A percentile compares a stretch with the other conserved stretches of the same genome.
phyloP scores from a whole-genome alignment of 1,284 basidiomycete genomes.

The Phylloboletellus chloephorus region DNA sequence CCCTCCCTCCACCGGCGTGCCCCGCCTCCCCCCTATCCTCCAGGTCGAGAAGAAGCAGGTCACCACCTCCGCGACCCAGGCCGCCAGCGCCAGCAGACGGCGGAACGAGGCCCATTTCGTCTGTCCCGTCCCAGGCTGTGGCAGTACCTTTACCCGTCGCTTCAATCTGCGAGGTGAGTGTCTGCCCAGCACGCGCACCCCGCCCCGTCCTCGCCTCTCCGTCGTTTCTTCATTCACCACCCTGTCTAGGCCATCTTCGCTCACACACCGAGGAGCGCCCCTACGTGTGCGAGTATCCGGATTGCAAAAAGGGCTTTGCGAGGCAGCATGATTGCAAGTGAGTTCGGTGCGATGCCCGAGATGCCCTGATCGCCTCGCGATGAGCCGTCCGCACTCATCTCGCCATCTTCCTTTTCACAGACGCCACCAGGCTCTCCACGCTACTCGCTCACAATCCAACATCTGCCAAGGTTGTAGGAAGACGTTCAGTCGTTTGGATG shows the following conservation, averaged over 20 bases:
- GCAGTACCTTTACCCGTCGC: slow-evolving; percentile 87
- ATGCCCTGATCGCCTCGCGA: background rate
- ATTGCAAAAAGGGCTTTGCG: slow-evolving; percentile 91
- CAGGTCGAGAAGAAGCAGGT: slow-evolving; percentile 91
- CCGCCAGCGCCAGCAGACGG: slow-evolving; percentile 83
- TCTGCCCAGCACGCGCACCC: slow-evolving; percentile 1
- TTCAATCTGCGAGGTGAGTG: slow-evolving; percentile 75
- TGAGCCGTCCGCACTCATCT: slow-evolving; percentile 15
- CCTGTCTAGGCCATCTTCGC: slow-evolving; percentile 71
- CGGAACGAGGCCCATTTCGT: slow-evolving; percentile 88
- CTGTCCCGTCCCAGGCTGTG: slow-evolving; percentile 93
- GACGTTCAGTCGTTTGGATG: slow-evolving; percentile 90
- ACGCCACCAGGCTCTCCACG: slow-evolving; percentile 84
- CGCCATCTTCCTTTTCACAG: slow-evolving; percentile 33
- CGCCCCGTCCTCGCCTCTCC: slow-evolving; percentile 4
- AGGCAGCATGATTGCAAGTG: slow-evolving; percentile 96
- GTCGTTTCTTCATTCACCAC: background rate
- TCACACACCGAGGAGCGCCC: slow-evolving; percentile 96
- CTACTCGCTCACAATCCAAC: slow-evolving; percentile 78
- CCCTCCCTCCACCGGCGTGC: slow-evolving; percentile 48
- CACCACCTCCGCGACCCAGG: slow-evolving; percentile 90
- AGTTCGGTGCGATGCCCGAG: slow-evolving; percentile 29
- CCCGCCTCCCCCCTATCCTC: slow-evolving; percentile 72
- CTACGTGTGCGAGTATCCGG: slow-evolving; percentile 89
- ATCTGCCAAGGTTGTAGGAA: slow-evolving; percentile 90